Conservation (phyloP, 1,284 basidiomycete genomes). For the Tylopilus sp. region DNA sequence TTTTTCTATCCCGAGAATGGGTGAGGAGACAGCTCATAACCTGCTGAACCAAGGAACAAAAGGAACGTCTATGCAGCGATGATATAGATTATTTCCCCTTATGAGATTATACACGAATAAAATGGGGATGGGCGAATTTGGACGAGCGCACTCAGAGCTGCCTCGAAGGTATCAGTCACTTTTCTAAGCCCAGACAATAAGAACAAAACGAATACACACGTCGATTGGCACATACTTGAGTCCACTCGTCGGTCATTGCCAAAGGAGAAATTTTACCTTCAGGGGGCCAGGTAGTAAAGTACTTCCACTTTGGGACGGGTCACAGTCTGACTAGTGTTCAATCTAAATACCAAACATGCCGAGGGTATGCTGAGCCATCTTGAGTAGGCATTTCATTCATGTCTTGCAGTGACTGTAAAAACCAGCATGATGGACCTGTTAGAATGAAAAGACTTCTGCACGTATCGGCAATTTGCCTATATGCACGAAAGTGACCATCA, state of each 20-base stretch:
- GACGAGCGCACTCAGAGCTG: background rate
- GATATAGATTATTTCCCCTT: background rate
- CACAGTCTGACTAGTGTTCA: background rate
- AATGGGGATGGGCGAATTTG: no score
- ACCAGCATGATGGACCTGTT: slow-evolving; percentile 5
- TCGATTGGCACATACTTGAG: background rate
- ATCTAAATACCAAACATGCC: background rate
- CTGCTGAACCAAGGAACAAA: background rate
- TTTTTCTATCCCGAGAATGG: no score
- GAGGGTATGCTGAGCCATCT: background rate
- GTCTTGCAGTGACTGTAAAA: background rate
- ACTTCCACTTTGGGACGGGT: background rate
- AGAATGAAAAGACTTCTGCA: background rate
- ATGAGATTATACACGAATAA: background rate
- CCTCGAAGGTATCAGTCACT: background rate
- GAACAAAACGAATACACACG: background rate
- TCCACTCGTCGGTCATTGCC: no score
- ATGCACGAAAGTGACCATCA: background rate
- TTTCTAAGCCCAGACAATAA: no score
- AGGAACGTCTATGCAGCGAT: background rate
- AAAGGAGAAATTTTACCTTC: no score
- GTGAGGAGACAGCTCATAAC: background rate
- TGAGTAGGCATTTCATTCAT: background rate
- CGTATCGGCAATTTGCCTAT: background rate
- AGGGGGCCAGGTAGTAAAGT: background rate